Conservation (phyloP, 2,329 filamentous ascomycete genomes). For the Cadophora sp. region DNA sequence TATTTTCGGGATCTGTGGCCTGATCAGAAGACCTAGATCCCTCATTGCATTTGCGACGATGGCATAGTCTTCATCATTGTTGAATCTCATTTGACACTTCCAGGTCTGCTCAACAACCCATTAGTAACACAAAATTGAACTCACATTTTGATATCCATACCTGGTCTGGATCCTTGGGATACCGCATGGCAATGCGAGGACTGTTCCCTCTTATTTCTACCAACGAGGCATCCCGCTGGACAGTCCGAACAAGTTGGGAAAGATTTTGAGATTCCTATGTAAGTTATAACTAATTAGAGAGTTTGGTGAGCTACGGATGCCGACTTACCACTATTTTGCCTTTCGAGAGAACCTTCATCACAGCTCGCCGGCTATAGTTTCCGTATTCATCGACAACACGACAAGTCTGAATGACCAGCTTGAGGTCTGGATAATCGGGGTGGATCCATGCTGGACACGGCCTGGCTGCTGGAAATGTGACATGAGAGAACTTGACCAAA, state of each 20-base stretch:
- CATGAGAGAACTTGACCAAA: conserved; percentile 45
- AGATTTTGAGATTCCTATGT: conserved; percentile 44
- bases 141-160: conserved; percentile 33
- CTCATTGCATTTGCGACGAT: conserved; percentile 39
- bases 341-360: conserved; percentile 51
- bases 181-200: conserved; percentile 47
- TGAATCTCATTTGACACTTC: conserved; percentile 53
- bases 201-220: conserved; percentile 45
- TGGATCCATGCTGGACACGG: conserved; percentile 42
- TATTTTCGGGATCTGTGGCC: background rate
- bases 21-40: conserved; percentile 44
- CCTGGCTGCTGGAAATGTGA: conserved; percentile 34
- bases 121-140: conserved; percentile 4
- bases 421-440: conserved; percentile 38
- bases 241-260: conserved; percentile 34
- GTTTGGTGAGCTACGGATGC: background rate
- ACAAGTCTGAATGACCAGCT: conserved; percentile 38
- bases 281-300: conserved; percentile 16
- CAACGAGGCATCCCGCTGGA: conserved; percentile 32
- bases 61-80: conserved; percentile 46
- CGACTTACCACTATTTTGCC: conserved; percentile 50
- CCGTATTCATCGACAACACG: conserved; percentile 34
- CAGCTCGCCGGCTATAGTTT: conserved; percentile 31
- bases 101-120: conserved; percentile 45
- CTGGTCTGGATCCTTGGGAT: conserved; percentile 39